phyloP scores from a whole-genome alignment of 495 filamentous ascomycete species.

The Delitschia confertaspora region DNA sequence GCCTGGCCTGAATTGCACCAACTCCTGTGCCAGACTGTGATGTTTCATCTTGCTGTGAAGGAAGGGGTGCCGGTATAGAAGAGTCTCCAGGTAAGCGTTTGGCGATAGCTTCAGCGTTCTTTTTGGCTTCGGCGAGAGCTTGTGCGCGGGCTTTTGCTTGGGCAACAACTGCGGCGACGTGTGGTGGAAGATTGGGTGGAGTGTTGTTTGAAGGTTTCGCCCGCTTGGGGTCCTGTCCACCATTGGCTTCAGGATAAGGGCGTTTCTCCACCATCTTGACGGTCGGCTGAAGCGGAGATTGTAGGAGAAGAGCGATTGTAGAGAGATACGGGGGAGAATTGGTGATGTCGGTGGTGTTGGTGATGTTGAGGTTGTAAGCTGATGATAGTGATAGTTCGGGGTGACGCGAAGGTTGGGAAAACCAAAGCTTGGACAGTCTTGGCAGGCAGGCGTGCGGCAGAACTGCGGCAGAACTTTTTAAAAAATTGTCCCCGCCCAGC shows the following conservation, averaged over 20 bases:
- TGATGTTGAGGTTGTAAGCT: background rate
- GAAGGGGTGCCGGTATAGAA: too few relatives aligned
- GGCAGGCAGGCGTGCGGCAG: conserved; percentile 6
- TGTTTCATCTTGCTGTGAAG: too few relatives aligned
- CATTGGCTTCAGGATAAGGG: conserved; percentile 45
- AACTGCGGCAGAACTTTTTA: conserved; percentile 8
- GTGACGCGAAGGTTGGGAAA: conserved; percentile 1
- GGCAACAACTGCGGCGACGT: conserved; percentile 23
- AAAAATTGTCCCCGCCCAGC: conserved; percentile 17
- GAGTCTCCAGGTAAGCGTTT: too few relatives aligned
- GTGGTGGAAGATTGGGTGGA: conserved; percentile 40
- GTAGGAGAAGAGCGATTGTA: background rate
- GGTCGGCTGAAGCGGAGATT: background rate
- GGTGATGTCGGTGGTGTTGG: background rate
- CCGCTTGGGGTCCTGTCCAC: conserved; percentile 46
- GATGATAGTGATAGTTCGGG: background rate
- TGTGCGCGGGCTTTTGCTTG: background rate
- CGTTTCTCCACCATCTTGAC: conserved; percentile 53
- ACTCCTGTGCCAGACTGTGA: too few relatives aligned
- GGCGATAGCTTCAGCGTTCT: too few relatives aligned
- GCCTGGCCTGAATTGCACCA: too few relatives aligned
- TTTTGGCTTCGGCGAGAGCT: too few relatives aligned
- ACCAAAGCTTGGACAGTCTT: background rate
- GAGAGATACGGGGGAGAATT: background rate
- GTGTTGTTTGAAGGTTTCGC: conserved; percentile 47